A percentile compares a stretch with the other conserved stretches of the same genome.
Evolutionary conservation across 2,329 filamentous ascomycete genomes (phyloP).

Genomic region (Botryotinia narcissicola): DNA sequence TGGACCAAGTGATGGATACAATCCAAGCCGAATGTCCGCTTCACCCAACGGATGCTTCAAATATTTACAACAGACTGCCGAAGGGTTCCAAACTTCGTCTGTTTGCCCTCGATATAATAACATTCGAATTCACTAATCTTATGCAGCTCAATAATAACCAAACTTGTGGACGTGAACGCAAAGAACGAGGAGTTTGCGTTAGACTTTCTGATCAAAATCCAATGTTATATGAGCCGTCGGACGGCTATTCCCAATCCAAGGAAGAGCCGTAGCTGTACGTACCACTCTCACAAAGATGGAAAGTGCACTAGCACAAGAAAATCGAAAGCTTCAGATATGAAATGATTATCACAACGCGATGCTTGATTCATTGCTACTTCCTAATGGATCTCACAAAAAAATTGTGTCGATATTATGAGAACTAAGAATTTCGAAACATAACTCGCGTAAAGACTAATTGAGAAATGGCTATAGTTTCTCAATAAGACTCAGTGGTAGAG

Average conservation of each 20-base stretch:
- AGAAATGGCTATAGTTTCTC: not conserved
- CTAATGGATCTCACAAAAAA: not conserved
- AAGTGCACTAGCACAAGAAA: not conserved
- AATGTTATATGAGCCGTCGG: fast-evolving
- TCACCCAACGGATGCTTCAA: fast-evolving
- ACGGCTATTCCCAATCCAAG: not conserved
- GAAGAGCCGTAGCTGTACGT: fast-evolving
- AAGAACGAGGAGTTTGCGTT: not conserved
- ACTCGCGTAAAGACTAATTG: not conserved
- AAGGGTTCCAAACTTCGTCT: not conserved
- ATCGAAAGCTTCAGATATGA: not conserved
- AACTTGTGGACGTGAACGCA: not conserved
- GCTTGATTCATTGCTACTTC: fast-evolving
- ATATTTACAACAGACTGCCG: not conserved
- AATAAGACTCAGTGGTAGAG: not conserved
- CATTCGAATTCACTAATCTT: not conserved
- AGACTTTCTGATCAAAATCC: not conserved
- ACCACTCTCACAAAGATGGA: not conserved
- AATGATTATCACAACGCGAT: fast-evolving
- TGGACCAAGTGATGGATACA: not conserved
- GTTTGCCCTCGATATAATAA: not conserved
- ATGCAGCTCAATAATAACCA: not conserved
- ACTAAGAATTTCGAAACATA: not conserved
- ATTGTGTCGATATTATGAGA: not conserved
- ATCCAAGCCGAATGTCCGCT: fast-evolving